Percentiles rank a stretch among this genome's conserved stretches.
Conservation (phyloP, 371 early-diverging fungal species). For the Mucor lusitanicus region DNA sequence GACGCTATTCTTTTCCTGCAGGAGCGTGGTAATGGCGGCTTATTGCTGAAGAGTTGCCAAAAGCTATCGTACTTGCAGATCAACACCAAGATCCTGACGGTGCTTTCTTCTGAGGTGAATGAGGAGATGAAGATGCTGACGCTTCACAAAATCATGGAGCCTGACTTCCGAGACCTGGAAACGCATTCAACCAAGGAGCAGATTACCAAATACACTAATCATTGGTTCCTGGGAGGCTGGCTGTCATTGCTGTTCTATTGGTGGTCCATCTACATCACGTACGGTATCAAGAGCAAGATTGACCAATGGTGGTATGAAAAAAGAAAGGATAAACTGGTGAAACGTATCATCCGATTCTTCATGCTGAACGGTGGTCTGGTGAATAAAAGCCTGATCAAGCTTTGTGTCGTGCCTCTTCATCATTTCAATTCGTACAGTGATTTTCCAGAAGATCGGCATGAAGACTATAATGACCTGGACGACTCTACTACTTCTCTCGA, state of each 20-base stretch:
- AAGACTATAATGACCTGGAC: background rate
- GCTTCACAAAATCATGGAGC: background rate
- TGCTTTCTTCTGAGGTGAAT: background rate
- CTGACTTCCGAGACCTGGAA: slow-evolving; percentile 7
- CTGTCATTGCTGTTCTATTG: background rate
- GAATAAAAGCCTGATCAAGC: background rate
- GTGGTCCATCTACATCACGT: background rate
- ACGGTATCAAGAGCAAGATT: background rate
- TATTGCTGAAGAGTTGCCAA: slow-evolving; percentile 3
- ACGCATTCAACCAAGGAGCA: slow-evolving; percentile 8
- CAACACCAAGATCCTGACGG: background rate
- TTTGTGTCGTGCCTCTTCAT: slow-evolving; percentile 11
- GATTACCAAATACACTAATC: background rate
- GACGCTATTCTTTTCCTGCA: slow-evolving; percentile 7
- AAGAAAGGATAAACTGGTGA: background rate
- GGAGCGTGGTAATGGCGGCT: slow-evolving; percentile 8
- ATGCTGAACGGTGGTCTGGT: background rate
- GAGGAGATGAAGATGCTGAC: background rate
- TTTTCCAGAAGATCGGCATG: slow-evolving; percentile 4
- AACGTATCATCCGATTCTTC: background rate
- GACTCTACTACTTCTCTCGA: background rate
- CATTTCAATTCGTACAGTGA: slow-evolving; percentile 10
- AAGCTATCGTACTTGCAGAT: slow-evolving; percentile 13
- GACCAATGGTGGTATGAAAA: background rate
- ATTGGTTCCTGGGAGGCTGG: background rate